A percentile compares a stretch with the other conserved stretches of the same genome.
Evolutionary conservation across 2,329 filamentous ascomycete genomes (phyloP).

Genomic region (Trichoderma sp.): DNA sequence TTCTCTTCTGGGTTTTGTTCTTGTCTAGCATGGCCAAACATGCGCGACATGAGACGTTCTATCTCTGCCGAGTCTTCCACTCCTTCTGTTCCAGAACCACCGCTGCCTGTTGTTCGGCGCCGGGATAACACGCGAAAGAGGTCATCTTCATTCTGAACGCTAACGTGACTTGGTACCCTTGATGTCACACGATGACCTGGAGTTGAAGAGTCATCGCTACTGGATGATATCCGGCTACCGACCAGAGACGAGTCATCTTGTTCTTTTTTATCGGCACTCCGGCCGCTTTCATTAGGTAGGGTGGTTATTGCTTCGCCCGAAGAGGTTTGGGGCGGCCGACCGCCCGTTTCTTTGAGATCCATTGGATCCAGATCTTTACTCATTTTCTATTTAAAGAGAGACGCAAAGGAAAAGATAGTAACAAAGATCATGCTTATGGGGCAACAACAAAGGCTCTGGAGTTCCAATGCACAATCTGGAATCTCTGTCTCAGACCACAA

Average conservation of each 20-base stretch:
- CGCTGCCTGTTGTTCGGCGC: slow-evolving; percentile 43
- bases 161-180: slow-evolving; percentile 27
- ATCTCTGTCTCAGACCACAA: neutral
- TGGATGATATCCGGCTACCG: neutral
- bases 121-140: slow-evolving; percentile 49
- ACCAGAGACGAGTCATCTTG: neutral
- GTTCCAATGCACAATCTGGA: neutral
- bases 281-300: neutral
- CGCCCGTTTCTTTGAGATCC: neutral
- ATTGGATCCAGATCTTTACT: neutral
- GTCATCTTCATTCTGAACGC: slow-evolving; percentile 47
- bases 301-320: neutral
- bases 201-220: neutral
- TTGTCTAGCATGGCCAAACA: slow-evolving; percentile 66
- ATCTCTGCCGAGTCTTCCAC: slow-evolving; percentile 51
- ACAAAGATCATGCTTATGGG: neutral
- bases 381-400: neutral
- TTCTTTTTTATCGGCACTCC: neutral
- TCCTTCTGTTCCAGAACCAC: slow-evolving; percentile 34
- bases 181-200: slow-evolving; percentile 28
- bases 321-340: neutral
- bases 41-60: slow-evolving; percentile 63
- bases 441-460: neutral
- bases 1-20: slow-evolving; percentile 67
- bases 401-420: neutral